These are phyloP conservation scores for Smithsoniella earleae DNA, from an alignment of 163 green algal species.

Conservation along the genomic window DNA sequence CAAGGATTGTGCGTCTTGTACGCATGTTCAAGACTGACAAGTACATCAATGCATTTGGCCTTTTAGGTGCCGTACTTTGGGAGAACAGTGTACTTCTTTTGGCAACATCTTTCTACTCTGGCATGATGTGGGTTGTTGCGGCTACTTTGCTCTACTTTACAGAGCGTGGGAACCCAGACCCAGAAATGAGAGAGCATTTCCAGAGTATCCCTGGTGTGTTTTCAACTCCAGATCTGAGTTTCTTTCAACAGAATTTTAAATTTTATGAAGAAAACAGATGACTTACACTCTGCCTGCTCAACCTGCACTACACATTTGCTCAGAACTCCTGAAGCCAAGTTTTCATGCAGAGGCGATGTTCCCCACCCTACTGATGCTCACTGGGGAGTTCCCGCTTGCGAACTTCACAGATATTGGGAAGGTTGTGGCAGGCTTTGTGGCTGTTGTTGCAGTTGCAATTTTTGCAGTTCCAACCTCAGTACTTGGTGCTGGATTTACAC, in stretches of 20 bases:
- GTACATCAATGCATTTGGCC: conserved; percentile 33
- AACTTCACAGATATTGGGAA: conserved; percentile 23
- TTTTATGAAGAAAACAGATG: no score
- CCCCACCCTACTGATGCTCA: conserved; percentile 33
- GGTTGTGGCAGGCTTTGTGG: conserved; percentile 30
- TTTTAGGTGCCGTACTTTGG: conserved; percentile 29
- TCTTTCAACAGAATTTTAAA: no score
- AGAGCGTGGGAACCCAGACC: not conserved
- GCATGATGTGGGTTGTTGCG: conserved; percentile 24
- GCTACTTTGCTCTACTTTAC: conserved; percentile 30
- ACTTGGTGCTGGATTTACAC: conserved; percentile 25
- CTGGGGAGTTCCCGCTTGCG: conserved; percentile 28
- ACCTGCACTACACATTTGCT: no score
- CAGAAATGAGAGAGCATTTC: conserved; percentile 19
- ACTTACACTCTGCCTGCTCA: no score
- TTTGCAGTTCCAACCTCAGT: conserved; percentile 32
- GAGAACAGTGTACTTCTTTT: conserved; percentile 27
- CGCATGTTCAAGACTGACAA: conserved; percentile 33
- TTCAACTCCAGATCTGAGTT: no score
- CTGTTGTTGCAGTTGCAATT: conserved; percentile 30
- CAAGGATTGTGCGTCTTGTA: conserved; percentile 31
- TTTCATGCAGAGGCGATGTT: conserved; percentile 24
- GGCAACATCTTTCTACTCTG: conserved; percentile 30
- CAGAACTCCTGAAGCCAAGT: no score
- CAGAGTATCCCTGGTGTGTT: conserved; percentile 27